Evolutionary conservation across 208 protist species (phyloP).

Genomic region (Leishmania lainsoni): DNA sequence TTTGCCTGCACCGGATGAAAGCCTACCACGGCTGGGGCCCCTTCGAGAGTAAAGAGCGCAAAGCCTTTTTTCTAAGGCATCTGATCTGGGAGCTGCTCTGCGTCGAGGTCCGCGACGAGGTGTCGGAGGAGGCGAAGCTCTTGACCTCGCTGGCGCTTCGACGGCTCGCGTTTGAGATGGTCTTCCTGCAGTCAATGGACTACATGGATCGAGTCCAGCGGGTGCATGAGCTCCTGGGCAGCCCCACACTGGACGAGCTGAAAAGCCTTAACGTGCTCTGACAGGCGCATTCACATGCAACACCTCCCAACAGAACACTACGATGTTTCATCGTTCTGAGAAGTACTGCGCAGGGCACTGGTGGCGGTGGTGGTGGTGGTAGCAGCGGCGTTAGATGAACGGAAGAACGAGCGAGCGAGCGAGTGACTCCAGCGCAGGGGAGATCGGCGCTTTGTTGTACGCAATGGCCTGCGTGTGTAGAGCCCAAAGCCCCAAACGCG

Average conservation of each 20-base stretch:
- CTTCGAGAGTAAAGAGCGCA: conserved; percentile 82
- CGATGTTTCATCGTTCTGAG: neutral
- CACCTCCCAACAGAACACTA: neutral
- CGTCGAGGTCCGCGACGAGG: conserved; percentile 55
- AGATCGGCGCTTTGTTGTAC: neutral
- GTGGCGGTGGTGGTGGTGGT: neutral
- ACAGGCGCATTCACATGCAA: neutral
- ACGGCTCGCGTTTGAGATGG: conserved; percentile 83
- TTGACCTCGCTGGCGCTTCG: conserved; percentile 61
- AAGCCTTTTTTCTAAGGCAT: conserved; percentile 85
- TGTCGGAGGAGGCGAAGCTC: conserved; percentile 63
- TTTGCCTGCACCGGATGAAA: conserved; percentile 79
- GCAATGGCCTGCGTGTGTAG: neutral
- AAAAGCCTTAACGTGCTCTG: conserved; percentile 61
- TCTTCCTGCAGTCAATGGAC: conserved; percentile 87
- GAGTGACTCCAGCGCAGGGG: neutral
- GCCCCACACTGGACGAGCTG: conserved; percentile 71
- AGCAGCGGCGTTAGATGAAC: neutral
- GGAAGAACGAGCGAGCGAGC: neutral
- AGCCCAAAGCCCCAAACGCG: neutral
- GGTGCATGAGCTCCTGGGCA: conserved; percentile 67
- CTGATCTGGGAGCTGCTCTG: conserved; percentile 80
- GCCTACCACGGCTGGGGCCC: conserved; percentile 72
- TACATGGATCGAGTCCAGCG: conserved; percentile 86
- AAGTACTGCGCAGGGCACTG: neutral